phyloP scores from a whole-genome alignment of 805 yeast genomes.

The Yamadazyma olivae region DNA sequence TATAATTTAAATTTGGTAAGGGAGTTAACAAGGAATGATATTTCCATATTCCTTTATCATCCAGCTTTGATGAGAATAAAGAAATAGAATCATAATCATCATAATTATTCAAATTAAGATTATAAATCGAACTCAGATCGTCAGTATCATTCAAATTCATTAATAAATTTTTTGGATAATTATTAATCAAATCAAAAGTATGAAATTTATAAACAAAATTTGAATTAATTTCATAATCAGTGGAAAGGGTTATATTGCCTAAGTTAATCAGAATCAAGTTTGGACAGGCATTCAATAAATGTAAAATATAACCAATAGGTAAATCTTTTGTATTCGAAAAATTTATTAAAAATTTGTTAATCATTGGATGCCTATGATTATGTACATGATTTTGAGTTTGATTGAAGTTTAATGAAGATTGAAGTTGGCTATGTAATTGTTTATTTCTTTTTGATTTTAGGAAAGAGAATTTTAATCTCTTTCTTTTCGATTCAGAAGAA shows the following conservation, averaged over 20 bases:
- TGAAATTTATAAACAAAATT: conserved; percentile 33
- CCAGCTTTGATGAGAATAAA: conserved; percentile 1
- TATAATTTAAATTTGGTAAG: conserved; percentile 29
- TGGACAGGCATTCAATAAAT: conserved; percentile 64
- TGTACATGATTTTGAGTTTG: not conserved
- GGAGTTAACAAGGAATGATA: conserved; percentile 41
- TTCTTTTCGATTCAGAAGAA: conserved; percentile 2
- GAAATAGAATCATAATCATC: conserved; percentile 11
- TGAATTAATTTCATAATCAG: conserved; percentile 57
- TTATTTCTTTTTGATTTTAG: conserved; percentile 8
- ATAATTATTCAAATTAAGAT: conserved; percentile 6
- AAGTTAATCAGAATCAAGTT: conserved; percentile 55
- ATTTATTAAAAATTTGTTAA: conserved; percentile 57
- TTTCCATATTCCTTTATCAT: conserved; percentile 22
- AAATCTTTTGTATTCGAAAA: conserved; percentile 70
- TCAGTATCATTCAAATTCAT: conserved; percentile 10
- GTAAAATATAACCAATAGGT: conserved; percentile 75
- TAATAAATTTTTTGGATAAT: conserved; percentile 30
- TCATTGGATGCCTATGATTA: conserved; percentile 48
- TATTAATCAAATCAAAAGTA: conserved; percentile 36
- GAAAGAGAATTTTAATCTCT: conserved; percentile 6
- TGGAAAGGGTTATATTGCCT: conserved; percentile 59
- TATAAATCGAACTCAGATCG: conserved; percentile 13
- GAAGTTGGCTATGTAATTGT: conserved; percentile 2
- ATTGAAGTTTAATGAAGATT: not conserved